Evolutionary conservation across 768 basidiomycete species (phyloP).

Genomic region (Austroboletus festivus): DNA sequence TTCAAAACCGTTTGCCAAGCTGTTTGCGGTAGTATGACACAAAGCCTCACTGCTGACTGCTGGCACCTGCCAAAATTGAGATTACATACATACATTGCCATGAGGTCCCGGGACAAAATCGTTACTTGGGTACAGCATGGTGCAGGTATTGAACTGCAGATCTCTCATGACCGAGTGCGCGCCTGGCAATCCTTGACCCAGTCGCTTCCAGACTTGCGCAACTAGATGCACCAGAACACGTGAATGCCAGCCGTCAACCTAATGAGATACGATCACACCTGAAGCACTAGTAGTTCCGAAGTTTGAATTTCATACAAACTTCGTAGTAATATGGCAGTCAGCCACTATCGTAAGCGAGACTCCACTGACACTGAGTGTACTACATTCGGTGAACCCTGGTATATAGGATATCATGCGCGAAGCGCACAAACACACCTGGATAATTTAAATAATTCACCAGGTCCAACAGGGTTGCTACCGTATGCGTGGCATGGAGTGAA

Average conservation of each 20-base stretch:
- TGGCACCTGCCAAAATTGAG: constrained; percentile 19
- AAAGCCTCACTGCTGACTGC: constrained; percentile 22
- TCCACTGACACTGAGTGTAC: constrained; percentile 1
- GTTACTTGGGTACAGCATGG: constrained; percentile 20
- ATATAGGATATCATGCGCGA: constrained; percentile 3
- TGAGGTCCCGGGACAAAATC: constrained; percentile 13
- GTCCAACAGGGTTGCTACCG: constrained; percentile 22
- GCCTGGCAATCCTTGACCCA: constrained; percentile 31
- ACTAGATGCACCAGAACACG: constrained; percentile 14
- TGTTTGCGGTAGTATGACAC: constrained; percentile 4
- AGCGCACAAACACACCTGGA: constrained; percentile 26
- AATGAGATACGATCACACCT: constrained; percentile 26
- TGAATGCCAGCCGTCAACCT: constrained; percentile 21
- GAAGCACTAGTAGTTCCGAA: constrained; percentile 32
- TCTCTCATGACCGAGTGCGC: constrained; percentile 37
- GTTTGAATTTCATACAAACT: constrained; percentile 39
- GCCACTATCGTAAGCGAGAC: constrained; percentile 8
- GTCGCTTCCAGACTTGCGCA: constrained; percentile 34
- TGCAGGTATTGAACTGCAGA: constrained; percentile 24
- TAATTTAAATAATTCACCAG: constrained; percentile 21
- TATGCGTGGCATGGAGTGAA: constrained; percentile 29
- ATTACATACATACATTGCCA: constrained; percentile 27
- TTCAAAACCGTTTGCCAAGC: constrained; percentile 16
- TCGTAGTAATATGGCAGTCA: constrained; percentile 21
- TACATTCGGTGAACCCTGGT: constrained; percentile 28